These are phyloP conservation scores for Takashimella tepidaria DNA, from an alignment of 1,284 basidiomycete genomes.

Conservation along the genomic window DNA sequence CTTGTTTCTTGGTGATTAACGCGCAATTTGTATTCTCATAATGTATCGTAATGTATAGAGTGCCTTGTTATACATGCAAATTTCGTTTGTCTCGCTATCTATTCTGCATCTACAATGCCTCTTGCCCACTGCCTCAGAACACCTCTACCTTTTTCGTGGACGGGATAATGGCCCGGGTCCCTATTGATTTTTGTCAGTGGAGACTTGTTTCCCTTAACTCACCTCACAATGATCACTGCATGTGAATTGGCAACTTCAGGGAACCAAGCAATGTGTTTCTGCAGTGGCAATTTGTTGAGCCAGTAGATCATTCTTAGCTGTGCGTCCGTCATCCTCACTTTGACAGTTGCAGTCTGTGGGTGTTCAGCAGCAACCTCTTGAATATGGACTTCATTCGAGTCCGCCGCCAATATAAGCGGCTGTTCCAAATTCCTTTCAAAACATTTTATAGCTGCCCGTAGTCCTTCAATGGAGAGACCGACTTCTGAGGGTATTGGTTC, in stretches of 20 bases:
- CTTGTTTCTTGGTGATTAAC: no score
- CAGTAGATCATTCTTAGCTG: conserved; percentile 38
- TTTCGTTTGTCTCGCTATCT: neutral
- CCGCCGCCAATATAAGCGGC: conserved; percentile 29
- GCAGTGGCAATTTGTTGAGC: conserved; percentile 32
- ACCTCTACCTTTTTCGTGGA: conserved; percentile 36
- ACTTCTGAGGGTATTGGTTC: conserved; percentile 16
- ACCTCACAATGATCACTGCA: conserved; percentile 41
- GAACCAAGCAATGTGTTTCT: conserved; percentile 39
- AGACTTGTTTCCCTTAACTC: conserved; percentile 8
- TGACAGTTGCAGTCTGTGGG: conserved; percentile 8
- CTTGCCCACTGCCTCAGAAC: conserved; percentile 37
- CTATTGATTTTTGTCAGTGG: conserved; percentile 9
- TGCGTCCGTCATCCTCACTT: conserved; percentile 26
- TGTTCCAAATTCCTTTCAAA: conserved; percentile 35
- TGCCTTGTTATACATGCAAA: no score
- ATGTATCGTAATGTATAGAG: no score
- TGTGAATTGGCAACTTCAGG: conserved; percentile 40
- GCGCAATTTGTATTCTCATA: no score
- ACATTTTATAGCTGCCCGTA: conserved; percentile 29
- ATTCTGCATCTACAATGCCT: conserved; percentile 4
- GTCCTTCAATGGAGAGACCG: conserved; percentile 29
- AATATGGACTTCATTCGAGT: conserved; percentile 5
- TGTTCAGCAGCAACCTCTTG: neutral
- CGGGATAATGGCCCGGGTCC: conserved; percentile 31